phyloP scores from a whole-genome alignment of 805 yeast species.

The Isabelozyma rhagii region DNA sequence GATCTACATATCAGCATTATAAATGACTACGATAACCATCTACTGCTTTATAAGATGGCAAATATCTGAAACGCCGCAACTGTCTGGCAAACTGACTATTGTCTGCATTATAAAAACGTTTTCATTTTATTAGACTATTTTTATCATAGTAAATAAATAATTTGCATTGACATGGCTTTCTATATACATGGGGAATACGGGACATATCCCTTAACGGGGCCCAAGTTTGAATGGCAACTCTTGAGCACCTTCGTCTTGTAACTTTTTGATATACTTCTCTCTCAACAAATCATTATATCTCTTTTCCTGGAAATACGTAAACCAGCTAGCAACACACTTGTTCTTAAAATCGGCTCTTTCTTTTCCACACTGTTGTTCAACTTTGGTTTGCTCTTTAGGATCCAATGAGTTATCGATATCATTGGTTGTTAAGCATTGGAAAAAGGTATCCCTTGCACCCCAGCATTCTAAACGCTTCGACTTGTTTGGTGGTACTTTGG shows the following conservation, averaged over 20 bases:
- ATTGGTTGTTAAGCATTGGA: constrained; percentile 68
- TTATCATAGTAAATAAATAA: background rate
- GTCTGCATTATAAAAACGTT: constrained; percentile 14
- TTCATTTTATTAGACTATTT: background rate
- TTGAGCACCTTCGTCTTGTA: constrained; percentile 65
- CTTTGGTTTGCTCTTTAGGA: constrained; percentile 41
- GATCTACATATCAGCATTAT: constrained; percentile 23
- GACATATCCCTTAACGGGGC: constrained; percentile 1
- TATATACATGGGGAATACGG: background rate
- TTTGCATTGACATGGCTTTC: background rate
- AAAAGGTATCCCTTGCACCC: constrained; percentile 81
- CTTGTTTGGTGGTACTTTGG: constrained; percentile 53
- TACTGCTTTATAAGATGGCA: constrained; percentile 14
- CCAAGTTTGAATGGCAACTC: constrained; percentile 30
- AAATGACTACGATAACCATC: constrained; percentile 1
- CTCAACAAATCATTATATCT: constrained; percentile 73
- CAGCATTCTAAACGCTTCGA: constrained; percentile 77
- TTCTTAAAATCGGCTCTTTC: constrained; percentile 59
- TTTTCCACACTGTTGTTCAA: constrained; percentile 54
- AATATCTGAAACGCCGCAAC: too few species aligned
- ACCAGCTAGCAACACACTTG: constrained; percentile 89
- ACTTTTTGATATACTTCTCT: constrained; percentile 63
- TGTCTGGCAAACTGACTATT: too few species aligned
- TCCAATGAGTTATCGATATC: constrained; percentile 70
- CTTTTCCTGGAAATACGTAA: constrained; percentile 83